These are phyloP conservation scores for Ophiorrhiza pumila DNA, from an alignment of 257 asterid genomes.

Conservation along the genomic window DNA sequence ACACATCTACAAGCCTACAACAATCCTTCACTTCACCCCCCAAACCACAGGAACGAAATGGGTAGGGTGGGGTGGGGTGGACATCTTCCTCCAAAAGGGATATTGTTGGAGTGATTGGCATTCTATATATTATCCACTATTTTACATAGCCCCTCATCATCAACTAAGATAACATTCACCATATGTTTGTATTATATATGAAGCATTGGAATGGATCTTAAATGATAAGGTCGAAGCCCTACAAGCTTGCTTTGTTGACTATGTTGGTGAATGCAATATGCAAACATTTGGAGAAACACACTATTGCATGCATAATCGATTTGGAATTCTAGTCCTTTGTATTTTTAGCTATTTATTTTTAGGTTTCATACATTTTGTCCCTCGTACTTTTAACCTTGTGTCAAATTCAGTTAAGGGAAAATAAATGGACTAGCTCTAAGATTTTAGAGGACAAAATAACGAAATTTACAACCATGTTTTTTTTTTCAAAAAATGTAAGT, in stretches of 20 bases:
- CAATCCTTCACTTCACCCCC: too few relatives aligned
- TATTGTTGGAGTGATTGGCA: constrained; percentile 25
- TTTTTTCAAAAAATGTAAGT: too few relatives aligned
- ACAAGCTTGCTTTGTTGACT: constrained; percentile 8
- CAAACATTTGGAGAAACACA: background rate
- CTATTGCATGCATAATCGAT: background rate
- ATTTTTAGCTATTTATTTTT: background rate
- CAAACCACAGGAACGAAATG: too few relatives aligned
- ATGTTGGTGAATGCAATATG: background rate
- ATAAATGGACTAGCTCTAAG: background rate
- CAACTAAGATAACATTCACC: constrained; percentile 12
- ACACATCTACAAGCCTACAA: too few relatives aligned
- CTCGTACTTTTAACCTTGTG: background rate
- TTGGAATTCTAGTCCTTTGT: background rate
- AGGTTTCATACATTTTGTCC: background rate
- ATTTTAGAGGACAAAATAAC: background rate
- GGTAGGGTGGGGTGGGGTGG: too few relatives aligned
- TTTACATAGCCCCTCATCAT: constrained; percentile 5
- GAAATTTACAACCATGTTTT: background rate
- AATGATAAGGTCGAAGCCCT: constrained; percentile 15
- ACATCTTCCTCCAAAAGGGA: constrained; percentile 6
- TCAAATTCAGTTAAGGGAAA: background rate
- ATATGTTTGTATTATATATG: background rate
- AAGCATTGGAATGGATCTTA: background rate
- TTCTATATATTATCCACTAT: constrained; percentile 16